phyloP scores from a whole-genome alignment of 345 rosid genomes.

The Citrus mangshanensis region DNA sequence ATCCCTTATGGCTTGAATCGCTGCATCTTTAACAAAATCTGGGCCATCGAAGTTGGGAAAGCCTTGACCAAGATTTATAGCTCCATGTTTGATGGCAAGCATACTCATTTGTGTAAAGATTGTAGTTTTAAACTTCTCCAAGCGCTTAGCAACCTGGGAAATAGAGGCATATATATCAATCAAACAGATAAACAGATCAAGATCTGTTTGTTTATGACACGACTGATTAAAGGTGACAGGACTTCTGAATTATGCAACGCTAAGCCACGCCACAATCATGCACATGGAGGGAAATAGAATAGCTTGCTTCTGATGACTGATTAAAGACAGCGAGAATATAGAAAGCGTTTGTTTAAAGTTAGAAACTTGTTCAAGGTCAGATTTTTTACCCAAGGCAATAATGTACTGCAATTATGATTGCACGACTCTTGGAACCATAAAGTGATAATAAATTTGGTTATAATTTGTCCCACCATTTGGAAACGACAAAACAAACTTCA shows the following conservation, averaged over 20 bases:
- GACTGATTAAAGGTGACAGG: neutral
- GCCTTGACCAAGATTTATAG: conserved; percentile 93
- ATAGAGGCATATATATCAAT: neutral
- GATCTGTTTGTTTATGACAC: neutral
- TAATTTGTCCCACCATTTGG: neutral
- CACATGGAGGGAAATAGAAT: neutral
- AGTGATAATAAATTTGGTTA: neutral
- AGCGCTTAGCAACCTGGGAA: conserved; percentile 68
- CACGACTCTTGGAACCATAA: neutral
- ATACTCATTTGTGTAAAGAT: conserved; percentile 93
- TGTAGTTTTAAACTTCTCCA: conserved; percentile 96
- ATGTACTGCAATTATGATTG: neutral
- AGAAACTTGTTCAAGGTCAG: neutral
- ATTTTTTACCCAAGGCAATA: neutral
- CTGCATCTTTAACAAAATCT: conserved; percentile 91
- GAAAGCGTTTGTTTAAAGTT: neutral
- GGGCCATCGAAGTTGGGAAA: conserved; percentile 98
- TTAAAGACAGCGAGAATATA: neutral
- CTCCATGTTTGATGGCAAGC: conserved; percentile 82
- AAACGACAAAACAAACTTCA: neutral
- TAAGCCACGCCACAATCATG: neutral
- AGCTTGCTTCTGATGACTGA: neutral
- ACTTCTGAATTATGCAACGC: neutral
- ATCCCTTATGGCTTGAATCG: conserved; percentile 82
- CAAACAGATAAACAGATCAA: neutral